phyloP scores from a whole-genome alignment of 2,329 filamentous ascomycete genomes.

The Cytospora paraplurivora region DNA sequence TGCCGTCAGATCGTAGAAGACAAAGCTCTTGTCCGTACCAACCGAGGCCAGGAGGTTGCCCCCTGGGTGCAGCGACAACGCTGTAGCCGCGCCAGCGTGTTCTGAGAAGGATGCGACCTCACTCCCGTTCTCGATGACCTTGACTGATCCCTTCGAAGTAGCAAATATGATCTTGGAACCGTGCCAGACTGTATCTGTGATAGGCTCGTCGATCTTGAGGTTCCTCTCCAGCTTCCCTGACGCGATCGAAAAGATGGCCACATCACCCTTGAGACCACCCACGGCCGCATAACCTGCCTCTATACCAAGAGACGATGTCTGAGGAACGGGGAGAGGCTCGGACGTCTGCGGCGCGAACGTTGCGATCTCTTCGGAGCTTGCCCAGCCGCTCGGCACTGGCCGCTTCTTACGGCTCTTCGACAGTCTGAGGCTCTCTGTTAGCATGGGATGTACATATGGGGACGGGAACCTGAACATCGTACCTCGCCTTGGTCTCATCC shows the following conservation, averaged over 20 bases:
- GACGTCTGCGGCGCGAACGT: constrained; percentile 49
- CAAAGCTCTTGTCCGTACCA: constrained; percentile 88
- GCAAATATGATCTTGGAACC: constrained; percentile 71
- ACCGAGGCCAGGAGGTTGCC: constrained; percentile 83
- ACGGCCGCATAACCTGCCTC: constrained; percentile 69
- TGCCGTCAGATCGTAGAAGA: constrained; percentile 78
- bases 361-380: constrained; percentile 69
- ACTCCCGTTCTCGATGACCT: constrained; percentile 73
- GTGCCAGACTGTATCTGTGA: constrained; percentile 67
- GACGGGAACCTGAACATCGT: constrained; percentile 42
- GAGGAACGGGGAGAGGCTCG: constrained; percentile 49
- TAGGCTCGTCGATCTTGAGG: constrained; percentile 65
- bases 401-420: constrained; percentile 90
- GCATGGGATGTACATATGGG: neutral
- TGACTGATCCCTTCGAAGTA: constrained; percentile 75
- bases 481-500: constrained; percentile 79
- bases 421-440: constrained; percentile 56
- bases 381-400: constrained; percentile 82
- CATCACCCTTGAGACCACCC: constrained; percentile 72
- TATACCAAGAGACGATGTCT: constrained; percentile 52
- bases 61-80: constrained; percentile 78
- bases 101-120: constrained; percentile 72
- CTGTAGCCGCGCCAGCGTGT: constrained; percentile 80
- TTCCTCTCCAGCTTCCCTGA: constrained; percentile 68
- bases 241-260: constrained; percentile 74